These are phyloP conservation scores for Myrmaecium sp. DNA, from an alignment of 2,329 filamentous ascomycete genomes.

Conservation along the genomic window DNA sequence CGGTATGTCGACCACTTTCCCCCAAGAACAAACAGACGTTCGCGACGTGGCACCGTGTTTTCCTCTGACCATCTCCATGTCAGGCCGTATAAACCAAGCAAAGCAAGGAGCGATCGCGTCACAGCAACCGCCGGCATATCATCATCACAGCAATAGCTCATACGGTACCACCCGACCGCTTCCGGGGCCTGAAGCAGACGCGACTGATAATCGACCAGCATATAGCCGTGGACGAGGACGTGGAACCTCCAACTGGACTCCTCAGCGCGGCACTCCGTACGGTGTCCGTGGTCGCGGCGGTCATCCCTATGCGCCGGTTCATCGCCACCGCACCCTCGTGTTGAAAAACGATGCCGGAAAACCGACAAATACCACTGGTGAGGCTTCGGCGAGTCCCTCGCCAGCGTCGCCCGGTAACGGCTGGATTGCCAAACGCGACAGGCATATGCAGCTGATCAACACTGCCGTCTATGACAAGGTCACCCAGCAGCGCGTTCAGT, in stretches of 20 bases:
- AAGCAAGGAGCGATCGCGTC: constrained; percentile 41
- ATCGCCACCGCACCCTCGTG: constrained; percentile 43
- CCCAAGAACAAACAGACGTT: constrained; percentile 4
- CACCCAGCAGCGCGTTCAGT: constrained; percentile 47
- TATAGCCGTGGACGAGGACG: constrained; percentile 5
- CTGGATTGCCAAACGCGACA: constrained; percentile 59
- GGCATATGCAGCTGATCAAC: constrained; percentile 72
- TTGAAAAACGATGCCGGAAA: constrained; percentile 40
- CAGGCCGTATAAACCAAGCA: constrained; percentile 66
- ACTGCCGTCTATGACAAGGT: constrained; percentile 62
- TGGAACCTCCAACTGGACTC: constrained; percentile 8
- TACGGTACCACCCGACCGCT: background rate
- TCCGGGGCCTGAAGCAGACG: background rate
- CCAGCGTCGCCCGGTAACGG: constrained; percentile 9
- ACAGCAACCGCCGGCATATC: constrained; percentile 20
- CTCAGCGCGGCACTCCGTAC: constrained; percentile 27
- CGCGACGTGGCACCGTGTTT: constrained; percentile 1
- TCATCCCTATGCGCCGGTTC: constrained; percentile 8
- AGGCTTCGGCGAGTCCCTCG: background rate
- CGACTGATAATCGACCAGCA: background rate
- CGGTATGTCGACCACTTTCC: constrained; percentile 24
- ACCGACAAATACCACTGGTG: background rate
- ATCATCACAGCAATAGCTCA: constrained; percentile 9
- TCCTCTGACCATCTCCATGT: background rate
- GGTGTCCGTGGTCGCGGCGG: constrained; percentile 8